Evolutionary conservation across 163 green algal genomes (phyloP).

Genomic region (Coccomyxa subellipsoidea): DNA sequence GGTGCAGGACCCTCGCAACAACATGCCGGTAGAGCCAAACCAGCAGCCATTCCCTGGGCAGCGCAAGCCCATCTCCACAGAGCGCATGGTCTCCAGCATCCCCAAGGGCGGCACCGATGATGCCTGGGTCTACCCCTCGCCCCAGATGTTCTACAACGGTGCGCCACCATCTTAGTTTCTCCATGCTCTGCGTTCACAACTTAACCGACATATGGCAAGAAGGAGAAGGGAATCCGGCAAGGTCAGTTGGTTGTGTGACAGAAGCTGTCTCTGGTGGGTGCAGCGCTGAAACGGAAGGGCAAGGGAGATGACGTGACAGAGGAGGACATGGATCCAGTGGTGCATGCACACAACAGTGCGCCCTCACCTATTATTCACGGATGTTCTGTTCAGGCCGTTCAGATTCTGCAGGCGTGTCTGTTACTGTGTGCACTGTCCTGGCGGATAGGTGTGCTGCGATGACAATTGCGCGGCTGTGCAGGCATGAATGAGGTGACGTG

Average conservation of each 20-base stretch:
- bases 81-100: constrained; percentile 76
- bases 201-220: no score
- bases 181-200: background rate
- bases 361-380: background rate
- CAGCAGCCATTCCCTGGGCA: constrained; percentile 86
- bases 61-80: constrained; percentile 70
- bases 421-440: background rate
- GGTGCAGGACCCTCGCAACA: constrained; percentile 71
- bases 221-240: no score
- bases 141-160: constrained; percentile 99
- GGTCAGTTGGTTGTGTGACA: no score
- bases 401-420: no score
- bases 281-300: constrained; percentile 88
- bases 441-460: no score
- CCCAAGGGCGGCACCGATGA: constrained; percentile 85
- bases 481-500: constrained; percentile 56
- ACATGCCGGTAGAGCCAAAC: constrained; percentile 87
- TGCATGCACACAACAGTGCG: constrained; percentile 85
- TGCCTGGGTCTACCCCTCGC: constrained; percentile 91
- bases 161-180: background rate
- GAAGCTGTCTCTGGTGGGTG: constrained; percentile 1
- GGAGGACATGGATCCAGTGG: constrained; percentile 88
- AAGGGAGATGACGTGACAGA: constrained; percentile 91
- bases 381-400: no score
- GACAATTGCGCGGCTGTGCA: no score